A percentile compares a stretch with the other conserved stretches of the same genome.
Conservation (phyloP, 2,329 filamentous ascomycete genomes). For the Myriosclerotinia duriaeana region DNA sequence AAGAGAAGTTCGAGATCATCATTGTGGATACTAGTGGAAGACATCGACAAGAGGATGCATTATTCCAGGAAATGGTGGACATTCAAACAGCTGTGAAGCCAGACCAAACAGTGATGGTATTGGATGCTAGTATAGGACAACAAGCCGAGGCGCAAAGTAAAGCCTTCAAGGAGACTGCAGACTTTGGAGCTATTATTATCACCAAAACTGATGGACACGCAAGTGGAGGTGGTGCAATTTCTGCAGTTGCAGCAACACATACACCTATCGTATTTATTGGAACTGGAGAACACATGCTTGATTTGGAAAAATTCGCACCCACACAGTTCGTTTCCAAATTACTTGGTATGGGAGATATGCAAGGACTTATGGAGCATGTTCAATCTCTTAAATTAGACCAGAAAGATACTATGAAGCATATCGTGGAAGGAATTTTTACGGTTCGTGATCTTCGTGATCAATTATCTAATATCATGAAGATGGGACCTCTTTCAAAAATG, state of each 20-base stretch:
- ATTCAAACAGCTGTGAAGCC: conserved; percentile 88
- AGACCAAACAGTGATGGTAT: conserved; percentile 97
- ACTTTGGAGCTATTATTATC: conserved; percentile 98
- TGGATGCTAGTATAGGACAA: conserved; percentile 95
- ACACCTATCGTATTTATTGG: conserved; percentile 98
- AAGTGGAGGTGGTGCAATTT: conserved; percentile 93
- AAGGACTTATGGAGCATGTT: conserved; percentile 91
- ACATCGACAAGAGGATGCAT: conserved; percentile 88
- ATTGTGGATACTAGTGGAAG: conserved; percentile 97
- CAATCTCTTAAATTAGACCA: conserved; percentile 94
- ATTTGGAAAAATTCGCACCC: conserved; percentile 88
- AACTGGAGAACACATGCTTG: conserved; percentile 95
- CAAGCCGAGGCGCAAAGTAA: conserved; percentile 91
- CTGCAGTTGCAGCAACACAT: conserved; percentile 91
- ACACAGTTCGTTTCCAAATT: conserved; percentile 92
- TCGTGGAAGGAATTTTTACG: conserved; percentile 94
- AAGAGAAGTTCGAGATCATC: conserved; percentile 96
- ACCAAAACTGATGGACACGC: conserved; percentile 98
- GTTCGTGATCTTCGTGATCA: conserved; percentile 93
- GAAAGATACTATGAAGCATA: conserved; percentile 99
- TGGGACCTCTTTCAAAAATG: conserved; percentile 96
- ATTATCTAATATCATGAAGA: conserved; percentile 98
- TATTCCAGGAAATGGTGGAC: conserved; percentile 97
- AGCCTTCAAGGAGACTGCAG: conserved; percentile 94
- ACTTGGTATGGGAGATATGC: conserved; percentile 96